Evolutionary conservation across 768 basidiomycete genomes (phyloP).

Genomic region (Xanthoconium purpureum): DNA sequence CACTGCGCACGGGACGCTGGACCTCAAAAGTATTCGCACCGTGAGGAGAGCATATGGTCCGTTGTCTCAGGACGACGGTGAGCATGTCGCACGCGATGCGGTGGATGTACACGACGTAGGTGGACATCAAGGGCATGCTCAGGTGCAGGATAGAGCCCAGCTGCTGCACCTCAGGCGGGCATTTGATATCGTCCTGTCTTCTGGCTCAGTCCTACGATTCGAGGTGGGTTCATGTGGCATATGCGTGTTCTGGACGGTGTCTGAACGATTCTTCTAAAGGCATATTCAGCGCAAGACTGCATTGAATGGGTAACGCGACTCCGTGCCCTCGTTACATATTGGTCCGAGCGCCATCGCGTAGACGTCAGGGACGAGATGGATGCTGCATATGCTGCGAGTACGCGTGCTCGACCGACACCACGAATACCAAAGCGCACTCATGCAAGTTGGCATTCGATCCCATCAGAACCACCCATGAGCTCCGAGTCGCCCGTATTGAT

Average conservation of each 20-base stretch:
- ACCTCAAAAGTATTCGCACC: slow-evolving; percentile 64
- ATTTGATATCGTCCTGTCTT: slow-evolving; percentile 73
- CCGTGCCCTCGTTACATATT: slow-evolving; percentile 67
- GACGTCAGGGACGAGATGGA: slow-evolving; percentile 85
- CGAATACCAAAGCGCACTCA: slow-evolving; percentile 32
- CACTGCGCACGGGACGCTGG: slow-evolving; percentile 63
- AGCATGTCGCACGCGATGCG: slow-evolving; percentile 25
- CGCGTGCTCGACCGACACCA: slow-evolving; percentile 60
- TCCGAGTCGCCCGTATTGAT: slow-evolving; percentile 57
- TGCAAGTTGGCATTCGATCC: slow-evolving; percentile 38
- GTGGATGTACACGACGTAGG: slow-evolving; percentile 63
- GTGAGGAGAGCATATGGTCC: slow-evolving; percentile 54
- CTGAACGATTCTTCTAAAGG: slow-evolving; percentile 37
- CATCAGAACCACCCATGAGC: slow-evolving; percentile 53
- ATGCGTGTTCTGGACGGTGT: background rate
- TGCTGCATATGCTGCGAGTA: slow-evolving; percentile 50
- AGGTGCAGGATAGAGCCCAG: slow-evolving; percentile 40
- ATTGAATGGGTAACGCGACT: slow-evolving; percentile 85
- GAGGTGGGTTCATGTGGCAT: slow-evolving; percentile 56
- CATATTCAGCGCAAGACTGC: slow-evolving; percentile 61
- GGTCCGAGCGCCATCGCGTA: slow-evolving; percentile 70
- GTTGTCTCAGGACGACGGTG: slow-evolving; percentile 29
- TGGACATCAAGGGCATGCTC: slow-evolving; percentile 52
- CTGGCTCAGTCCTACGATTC: slow-evolving; percentile 67
- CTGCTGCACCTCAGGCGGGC: slow-evolving; percentile 61